Evolutionary conservation across 768 basidiomycete genomes (phyloP), one percentile per base, ranked within the genome.

Genomic region (Rhizopogon sp.): DNA sequence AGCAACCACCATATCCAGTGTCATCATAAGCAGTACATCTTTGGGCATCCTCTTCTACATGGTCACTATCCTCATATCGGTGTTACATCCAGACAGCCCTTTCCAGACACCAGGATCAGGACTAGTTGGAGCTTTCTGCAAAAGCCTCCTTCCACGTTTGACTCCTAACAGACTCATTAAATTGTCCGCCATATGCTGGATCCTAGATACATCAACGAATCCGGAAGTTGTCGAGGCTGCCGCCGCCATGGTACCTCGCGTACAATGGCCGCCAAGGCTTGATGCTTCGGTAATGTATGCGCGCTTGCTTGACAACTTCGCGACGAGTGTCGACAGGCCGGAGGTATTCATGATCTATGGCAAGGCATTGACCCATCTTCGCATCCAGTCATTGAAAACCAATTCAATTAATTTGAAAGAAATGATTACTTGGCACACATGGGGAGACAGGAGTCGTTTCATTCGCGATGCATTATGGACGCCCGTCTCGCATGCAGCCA

Each of bases 161-260:
- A 10, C 8, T 11, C 9, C 16, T 17, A 17, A 29, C 28, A 17
- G 9, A 29, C 16, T 28, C 25, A 14, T 5, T 16, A 45, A 29
- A 45, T 29, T 8, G n/a, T 31, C 29, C 3, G 44, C 59, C 4
- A 54, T 62, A 13, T 39, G 41, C 33, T 64, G 63, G 63, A 39
- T 64, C 5, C 52, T 64, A 10, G 58, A 60, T 20, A 64, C 50
- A 4, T 64, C 64, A 8, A 60, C 47, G 7, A 56, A 63, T 58
- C 58, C 46, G 14, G 56, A 46, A 11, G 29, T 31, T 2, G 6
- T 31, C 17, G 10, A 46, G 6, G n/a, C 9, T 46, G 45, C 45
- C 3, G 45, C 29, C 6, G 29, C n/a, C 1, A 46, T 31, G 1
- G 6, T 46, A 46, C 11, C 45, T 17, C 10, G 0, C n/a, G 11